Conservation (phyloP, 1,284 basidiomycete genomes). For the Fereydounia khargensis region DNA sequence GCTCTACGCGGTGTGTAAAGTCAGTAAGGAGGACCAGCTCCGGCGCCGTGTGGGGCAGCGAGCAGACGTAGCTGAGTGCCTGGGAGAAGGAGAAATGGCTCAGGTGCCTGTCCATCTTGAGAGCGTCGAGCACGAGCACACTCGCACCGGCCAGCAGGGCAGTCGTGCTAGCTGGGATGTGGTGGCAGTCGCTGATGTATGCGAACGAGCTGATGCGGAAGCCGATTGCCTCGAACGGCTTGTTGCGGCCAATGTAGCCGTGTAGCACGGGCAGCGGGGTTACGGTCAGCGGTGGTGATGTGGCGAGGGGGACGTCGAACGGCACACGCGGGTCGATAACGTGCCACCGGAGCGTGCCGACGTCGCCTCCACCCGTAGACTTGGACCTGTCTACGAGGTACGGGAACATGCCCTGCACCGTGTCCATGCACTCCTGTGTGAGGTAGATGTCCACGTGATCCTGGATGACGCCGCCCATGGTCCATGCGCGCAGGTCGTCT, state of each 20-base stretch:
- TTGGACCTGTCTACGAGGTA: constrained; percentile 46
- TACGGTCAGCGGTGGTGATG: no score
- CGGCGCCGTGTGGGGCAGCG: constrained; percentile 14
- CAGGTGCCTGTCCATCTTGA: constrained; percentile 45
- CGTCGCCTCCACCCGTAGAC: constrained; percentile 50
- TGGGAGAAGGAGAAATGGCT: constrained; percentile 50
- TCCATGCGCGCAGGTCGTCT: constrained; percentile 52
- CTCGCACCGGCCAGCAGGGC: constrained; percentile 33
- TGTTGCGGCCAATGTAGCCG: constrained; percentile 23
- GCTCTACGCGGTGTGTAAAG: constrained; percentile 48
- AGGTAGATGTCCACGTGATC: constrained; percentile 46
- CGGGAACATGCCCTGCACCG: constrained; percentile 43
- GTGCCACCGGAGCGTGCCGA: constrained; percentile 49
- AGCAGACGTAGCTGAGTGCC: constrained; percentile 29
- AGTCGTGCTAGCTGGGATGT: constrained; percentile 30
- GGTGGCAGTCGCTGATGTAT: constrained; percentile 51
- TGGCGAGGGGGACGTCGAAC: constrained; percentile 17
- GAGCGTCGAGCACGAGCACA: constrained; percentile 43
- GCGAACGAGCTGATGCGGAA: constrained; percentile 49
- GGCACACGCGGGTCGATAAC: constrained; percentile 35
- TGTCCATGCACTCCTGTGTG: constrained; percentile 37
- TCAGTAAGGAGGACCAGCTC: constrained; percentile 44
- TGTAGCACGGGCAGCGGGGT: constrained; percentile 44
- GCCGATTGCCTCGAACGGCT: constrained; percentile 47
- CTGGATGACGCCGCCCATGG: constrained; percentile 46